Evolutionary conservation across 805 yeast species (phyloP).

Genomic region (Hanseniaspora meyeri): DNA sequence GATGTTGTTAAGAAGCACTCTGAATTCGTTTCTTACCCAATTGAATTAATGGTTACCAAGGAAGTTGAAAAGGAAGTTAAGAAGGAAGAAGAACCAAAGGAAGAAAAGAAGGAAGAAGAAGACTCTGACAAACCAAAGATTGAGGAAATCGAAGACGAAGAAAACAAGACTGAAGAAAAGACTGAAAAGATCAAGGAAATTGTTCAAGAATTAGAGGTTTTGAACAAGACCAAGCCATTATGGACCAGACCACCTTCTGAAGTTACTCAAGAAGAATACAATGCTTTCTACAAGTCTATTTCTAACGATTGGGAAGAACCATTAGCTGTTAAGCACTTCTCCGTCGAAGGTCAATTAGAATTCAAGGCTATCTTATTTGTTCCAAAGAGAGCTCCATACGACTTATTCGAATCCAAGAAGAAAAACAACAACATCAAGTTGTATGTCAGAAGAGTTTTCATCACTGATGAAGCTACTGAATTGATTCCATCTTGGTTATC

Average conservation of each 20-base stretch:
- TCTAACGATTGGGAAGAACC: constrained; percentile 99
- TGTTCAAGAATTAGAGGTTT: constrained; percentile 93
- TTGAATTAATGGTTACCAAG: constrained; percentile 94
- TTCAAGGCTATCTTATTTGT: constrained; percentile 94
- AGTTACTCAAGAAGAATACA: constrained; percentile 95
- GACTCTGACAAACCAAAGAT: constrained; percentile 60
- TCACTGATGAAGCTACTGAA: constrained; percentile 98
- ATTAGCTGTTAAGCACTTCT: constrained; percentile 97
- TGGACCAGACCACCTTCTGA: constrained; percentile 99
- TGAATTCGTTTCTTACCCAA: constrained; percentile 98
- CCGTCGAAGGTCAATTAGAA: constrained; percentile 99
- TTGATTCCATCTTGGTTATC: constrained; percentile 98
- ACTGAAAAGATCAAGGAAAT: constrained; percentile 82
- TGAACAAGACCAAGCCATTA: constrained; percentile 96
- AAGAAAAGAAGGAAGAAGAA: constrained; percentile 33
- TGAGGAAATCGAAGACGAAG: constrained; percentile 65
- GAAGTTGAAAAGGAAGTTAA: constrained; percentile 98
- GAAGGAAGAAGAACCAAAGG: constrained; percentile 42
- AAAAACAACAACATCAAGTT: constrained; percentile 98
- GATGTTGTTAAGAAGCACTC: constrained; percentile 99
- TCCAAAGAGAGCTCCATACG: constrained; percentile 99
- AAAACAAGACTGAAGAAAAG: constrained; percentile 57
- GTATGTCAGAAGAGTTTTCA: constrained; percentile 98
- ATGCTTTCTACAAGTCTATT: constrained; percentile 97
- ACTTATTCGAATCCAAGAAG: constrained; percentile 95